A percentile compares a stretch with the other conserved stretches of the same genome.
Evolutionary conservation across 2,329 filamentous ascomycete species (phyloP).

Genomic region (Raffaelea ambrosiae): DNA sequence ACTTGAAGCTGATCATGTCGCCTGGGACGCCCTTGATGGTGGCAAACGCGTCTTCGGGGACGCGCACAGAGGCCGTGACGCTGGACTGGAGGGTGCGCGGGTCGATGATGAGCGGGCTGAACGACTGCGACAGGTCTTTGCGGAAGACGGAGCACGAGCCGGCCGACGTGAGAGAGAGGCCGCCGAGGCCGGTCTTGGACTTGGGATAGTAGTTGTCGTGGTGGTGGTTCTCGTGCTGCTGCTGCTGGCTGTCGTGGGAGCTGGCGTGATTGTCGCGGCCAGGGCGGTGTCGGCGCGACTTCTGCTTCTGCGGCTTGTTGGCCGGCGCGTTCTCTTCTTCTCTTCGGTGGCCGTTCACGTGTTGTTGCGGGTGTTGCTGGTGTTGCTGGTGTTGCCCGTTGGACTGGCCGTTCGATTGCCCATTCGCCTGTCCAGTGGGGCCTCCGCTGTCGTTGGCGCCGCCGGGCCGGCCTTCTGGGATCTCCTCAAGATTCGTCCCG

Average conservation of each 20-base stretch:
- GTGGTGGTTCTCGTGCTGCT: conserved; percentile 7
- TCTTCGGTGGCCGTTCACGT: neutral
- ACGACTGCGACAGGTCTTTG: conserved; percentile 85
- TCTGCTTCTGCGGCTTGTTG: neutral
- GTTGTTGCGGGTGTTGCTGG: conserved; percentile 1
- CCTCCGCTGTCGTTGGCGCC: neutral
- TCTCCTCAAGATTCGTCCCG: too few relatives aligned
- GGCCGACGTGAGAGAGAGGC: conserved; percentile 76
- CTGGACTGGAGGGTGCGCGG: conserved; percentile 68
- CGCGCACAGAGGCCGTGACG: conserved; percentile 72
- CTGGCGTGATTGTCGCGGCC: neutral
- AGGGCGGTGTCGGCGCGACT: neutral
- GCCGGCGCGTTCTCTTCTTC: neutral
- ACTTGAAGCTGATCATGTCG: conserved; percentile 90
- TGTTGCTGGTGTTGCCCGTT: conserved; percentile 2
- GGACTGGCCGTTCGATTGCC: neutral
- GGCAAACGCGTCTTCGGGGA: conserved; percentile 86
- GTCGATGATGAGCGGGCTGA: conserved; percentile 82
- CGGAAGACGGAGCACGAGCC: conserved; percentile 88
- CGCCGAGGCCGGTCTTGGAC: conserved; percentile 77
- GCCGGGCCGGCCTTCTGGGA: too few relatives aligned
- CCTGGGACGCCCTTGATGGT: conserved; percentile 86
- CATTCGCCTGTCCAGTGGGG: conserved; percentile 18
- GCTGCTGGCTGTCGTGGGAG: too few relatives aligned
- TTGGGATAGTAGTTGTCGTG: conserved; percentile 78